Conservation (phyloP, 2,329 filamentous ascomycete species). For the Aspergillus sp. region DNA sequence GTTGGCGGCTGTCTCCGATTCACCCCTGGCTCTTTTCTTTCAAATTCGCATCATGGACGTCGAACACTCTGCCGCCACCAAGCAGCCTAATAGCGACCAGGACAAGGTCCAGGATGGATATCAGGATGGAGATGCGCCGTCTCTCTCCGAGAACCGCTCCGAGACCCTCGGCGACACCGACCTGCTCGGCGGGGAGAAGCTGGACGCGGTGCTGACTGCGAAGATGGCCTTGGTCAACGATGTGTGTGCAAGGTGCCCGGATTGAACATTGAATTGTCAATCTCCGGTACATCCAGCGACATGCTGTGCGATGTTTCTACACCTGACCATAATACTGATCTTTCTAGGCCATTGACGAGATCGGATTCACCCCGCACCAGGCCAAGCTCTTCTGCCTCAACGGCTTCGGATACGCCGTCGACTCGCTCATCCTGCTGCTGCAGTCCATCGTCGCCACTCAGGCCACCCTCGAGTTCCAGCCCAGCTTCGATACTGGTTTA, state of each 20-base stretch:
- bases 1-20: too few relatives aligned
- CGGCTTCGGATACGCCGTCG: constrained; percentile 55
- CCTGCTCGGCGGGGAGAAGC: constrained; percentile 7
- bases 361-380: constrained; percentile 61
- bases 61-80: background rate
- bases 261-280: background rate
- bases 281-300: background rate
- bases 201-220: constrained; percentile 39
- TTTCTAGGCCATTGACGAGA: constrained; percentile 50
- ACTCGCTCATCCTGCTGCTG: constrained; percentile 24
- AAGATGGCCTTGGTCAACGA: constrained; percentile 43
- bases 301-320: background rate
- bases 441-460: constrained; percentile 7
- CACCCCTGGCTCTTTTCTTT: too few relatives aligned
- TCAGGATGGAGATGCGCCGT: background rate
- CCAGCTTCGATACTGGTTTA: constrained; percentile 60
- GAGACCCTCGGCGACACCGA: background rate
- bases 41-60: background rate
- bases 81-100: too few relatives aligned
- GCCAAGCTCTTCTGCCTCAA: constrained; percentile 62
- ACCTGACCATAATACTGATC: background rate
- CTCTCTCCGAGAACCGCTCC: background rate
- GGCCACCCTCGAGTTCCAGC: constrained; percentile 8
- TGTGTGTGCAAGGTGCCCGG: background rate
- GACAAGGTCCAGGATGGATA: background rate